These are phyloP conservation scores for Diutina sp. DNA, from an alignment of 1,139 yeast genomes.

Conservation along the genomic window DNA sequence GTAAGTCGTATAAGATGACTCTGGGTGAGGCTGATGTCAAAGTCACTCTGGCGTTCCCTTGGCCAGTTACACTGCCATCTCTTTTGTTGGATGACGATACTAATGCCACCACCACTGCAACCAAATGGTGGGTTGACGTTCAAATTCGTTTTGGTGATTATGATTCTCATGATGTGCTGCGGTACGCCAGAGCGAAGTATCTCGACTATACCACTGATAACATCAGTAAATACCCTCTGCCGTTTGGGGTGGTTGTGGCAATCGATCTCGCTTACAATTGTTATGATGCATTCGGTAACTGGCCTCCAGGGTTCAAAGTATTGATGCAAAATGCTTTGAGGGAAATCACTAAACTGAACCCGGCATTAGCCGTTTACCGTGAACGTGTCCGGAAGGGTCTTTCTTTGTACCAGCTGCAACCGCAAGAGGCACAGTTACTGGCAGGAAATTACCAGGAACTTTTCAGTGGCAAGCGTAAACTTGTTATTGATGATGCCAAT, in stretches of 20 bases:
- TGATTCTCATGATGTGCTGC: slow-evolving; percentile 91
- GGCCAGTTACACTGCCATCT: slow-evolving; percentile 83
- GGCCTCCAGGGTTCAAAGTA: slow-evolving; percentile 93
- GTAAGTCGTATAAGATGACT: slow-evolving; percentile 95
- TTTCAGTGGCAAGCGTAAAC: slow-evolving; percentile 70
- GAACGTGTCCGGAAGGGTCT: slow-evolving; percentile 91
- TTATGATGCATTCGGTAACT: slow-evolving; percentile 93
- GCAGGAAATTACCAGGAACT: slow-evolving; percentile 85
- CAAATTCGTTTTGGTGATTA: slow-evolving; percentile 95
- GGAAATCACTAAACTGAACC: slow-evolving; percentile 90
- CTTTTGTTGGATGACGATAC: slow-evolving; percentile 37
- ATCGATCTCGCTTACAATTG: slow-evolving; percentile 91
- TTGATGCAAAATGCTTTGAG: slow-evolving; percentile 85
- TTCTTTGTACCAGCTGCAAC: slow-evolving; percentile 86
- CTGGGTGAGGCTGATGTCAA: slow-evolving; percentile 90
- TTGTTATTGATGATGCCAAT: slow-evolving; percentile 85
- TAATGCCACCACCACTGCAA: slow-evolving; percentile 27
- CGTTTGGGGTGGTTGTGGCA: slow-evolving; percentile 85
- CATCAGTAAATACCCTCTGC: slow-evolving; percentile 78
- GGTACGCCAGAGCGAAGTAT: slow-evolving; percentile 88
- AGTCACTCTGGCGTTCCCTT: slow-evolving; percentile 59
- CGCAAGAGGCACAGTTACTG: slow-evolving; percentile 83
- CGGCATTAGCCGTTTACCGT: slow-evolving; percentile 81
- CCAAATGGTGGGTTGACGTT: slow-evolving; percentile 89
- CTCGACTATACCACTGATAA: slow-evolving; percentile 88